Evolutionary conservation across 2,329 filamentous ascomycete genomes (phyloP), one percentile per base, ranked within the genome.

Genomic region (Graphilbum fragrans): DNA sequence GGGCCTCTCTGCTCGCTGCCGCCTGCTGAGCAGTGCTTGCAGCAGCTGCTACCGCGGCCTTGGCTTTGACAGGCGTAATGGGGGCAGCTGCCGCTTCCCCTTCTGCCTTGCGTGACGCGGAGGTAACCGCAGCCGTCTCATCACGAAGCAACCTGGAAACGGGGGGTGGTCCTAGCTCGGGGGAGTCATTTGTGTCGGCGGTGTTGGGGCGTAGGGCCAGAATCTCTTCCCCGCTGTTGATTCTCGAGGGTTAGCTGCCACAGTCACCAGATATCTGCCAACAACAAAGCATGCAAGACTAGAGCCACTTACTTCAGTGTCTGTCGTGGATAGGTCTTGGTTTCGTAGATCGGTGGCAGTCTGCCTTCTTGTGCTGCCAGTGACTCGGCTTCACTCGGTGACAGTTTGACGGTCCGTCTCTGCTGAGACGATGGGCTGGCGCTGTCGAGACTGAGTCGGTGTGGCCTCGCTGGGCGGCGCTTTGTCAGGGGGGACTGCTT

Each of bases 281-380:
- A n/a, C n/a, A 12, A 27, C 7, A 27, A 27, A 27, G 12, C 8
- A 27, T 7, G 25, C 7, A 31, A 14, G n/a, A 31, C 6, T 14
- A 31, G 14, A 31, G 16, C 5, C 14, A 62, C 73, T 44, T 65
- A 85, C 80, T 74, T 80, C 53, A 87, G 64, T 10, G 82, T 84
- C 50, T 69, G 67, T 40, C 83, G 67, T 11, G 80, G 77, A 52
- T 74, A 84, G 2, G 67, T 60, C 52, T 82, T 85, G 55, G 76
- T 73, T 57, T 90, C 84, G 31, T 70, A 63, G 39, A 90, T 86
- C 1, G 77, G 75, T 9, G 80, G 73, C 49, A 85, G 56, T 52
- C 74, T 65, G 19, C 69, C 67, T 49, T 77, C 69, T 48, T 72
- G 65, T 20, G 55, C 50, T 48, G 72, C 60, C 51, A 70, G 51